A percentile compares a stretch with the other conserved stretches of the same genome.
phyloP scores from a whole-genome alignment of 2,329 filamentous ascomycete genomes.

The Beauveria sp. region DNA sequence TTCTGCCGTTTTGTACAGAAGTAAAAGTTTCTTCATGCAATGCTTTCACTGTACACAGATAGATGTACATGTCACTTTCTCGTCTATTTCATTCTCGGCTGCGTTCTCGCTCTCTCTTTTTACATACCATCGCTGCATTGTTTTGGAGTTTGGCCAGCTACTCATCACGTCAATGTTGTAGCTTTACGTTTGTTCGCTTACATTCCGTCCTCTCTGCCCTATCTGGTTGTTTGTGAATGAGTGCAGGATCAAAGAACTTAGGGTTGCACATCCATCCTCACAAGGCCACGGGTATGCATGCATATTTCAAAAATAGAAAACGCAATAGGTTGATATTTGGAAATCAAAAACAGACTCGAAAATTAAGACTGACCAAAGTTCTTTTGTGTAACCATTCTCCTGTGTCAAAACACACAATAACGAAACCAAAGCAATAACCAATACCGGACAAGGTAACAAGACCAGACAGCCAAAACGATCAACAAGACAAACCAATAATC shows the following conservation, averaged over 20 bases:
- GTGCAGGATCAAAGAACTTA: not conserved
- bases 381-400: conserved; percentile 13
- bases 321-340: not conserved
- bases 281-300: not conserved
- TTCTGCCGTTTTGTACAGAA: not conserved
- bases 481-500: not conserved
- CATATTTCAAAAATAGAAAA: not conserved
- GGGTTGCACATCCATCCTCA: not conserved
- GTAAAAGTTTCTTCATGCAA: not conserved
- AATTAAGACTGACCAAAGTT: not conserved
- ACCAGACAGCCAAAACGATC: not conserved
- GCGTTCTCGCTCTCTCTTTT: not conserved
- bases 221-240: not conserved
- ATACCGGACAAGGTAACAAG: not conserved
- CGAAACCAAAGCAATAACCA: not conserved
- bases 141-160: conserved; percentile 1
- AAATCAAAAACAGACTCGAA: not conserved
- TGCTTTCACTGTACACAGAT: not conserved
- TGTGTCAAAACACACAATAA: not conserved
- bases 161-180: not conserved
- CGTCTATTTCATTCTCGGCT: not conserved
- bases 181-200: not conserved
- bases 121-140: conserved; percentile 7
- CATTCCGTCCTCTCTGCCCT: not conserved
- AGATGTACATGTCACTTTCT: not conserved